phyloP scores from a whole-genome alignment of 163 green algal genomes.

The Coccomyxa subellipsoidea region DNA sequence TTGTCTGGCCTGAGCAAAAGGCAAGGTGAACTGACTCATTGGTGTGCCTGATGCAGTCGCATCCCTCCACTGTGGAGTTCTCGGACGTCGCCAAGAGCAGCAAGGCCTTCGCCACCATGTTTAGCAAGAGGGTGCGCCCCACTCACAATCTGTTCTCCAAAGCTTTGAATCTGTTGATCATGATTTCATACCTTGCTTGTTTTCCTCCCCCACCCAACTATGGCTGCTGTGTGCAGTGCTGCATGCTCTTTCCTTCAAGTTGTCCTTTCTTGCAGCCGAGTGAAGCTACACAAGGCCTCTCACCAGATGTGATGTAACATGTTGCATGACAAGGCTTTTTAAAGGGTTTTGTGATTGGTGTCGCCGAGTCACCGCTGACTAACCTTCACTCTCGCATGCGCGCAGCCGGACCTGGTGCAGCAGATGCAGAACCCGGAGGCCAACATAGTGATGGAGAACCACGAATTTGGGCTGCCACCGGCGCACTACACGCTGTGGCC shows the following conservation, averaged over 20 bases:
- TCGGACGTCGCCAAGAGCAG: constrained; percentile 29
- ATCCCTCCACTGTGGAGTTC: constrained; percentile 65
- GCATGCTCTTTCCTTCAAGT: no score
- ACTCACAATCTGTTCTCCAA: neutral
- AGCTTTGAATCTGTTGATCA: no score
- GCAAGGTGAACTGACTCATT: neutral
- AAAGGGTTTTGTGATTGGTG: no score
- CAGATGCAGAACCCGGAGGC: constrained; percentile 49
- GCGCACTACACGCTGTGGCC: constrained; percentile 43
- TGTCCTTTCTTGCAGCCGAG: no score
- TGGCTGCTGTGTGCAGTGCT: neutral
- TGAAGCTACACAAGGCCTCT: no score
- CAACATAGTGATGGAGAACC: constrained; percentile 80
- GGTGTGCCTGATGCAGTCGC: constrained; percentile 34
- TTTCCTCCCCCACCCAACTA: no score
- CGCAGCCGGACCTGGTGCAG: constrained; percentile 22
- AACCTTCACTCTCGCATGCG: no score
- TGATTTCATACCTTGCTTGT: no score
- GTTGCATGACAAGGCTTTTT: no score
- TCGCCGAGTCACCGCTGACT: no score
- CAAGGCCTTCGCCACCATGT: constrained; percentile 46
- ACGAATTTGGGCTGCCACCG: constrained; percentile 53
- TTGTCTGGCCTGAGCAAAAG: no score
- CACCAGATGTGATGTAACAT: no score
- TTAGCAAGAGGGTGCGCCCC: neutral